phyloP scores from a whole-genome alignment of 1,284 basidiomycete species.

The Stereum hirsutum region DNA sequence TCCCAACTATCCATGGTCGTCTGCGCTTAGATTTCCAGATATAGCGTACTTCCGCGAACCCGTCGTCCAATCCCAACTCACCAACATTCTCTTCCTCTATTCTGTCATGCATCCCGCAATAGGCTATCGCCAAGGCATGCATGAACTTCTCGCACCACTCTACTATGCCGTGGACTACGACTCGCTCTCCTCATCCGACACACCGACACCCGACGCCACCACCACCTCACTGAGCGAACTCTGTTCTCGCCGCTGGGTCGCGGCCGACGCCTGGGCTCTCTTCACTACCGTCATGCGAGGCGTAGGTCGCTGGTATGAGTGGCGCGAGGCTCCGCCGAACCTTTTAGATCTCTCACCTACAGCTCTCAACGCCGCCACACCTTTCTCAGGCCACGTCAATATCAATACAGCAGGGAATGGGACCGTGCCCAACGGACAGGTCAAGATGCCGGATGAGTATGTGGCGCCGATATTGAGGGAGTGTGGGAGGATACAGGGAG shows the following conservation, averaged over 20 bases:
- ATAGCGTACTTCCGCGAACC: slow-evolving; percentile 76
- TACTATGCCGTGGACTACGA: slow-evolving; percentile 80
- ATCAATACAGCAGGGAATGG: too few species aligned
- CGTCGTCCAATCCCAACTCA: slow-evolving; percentile 70
- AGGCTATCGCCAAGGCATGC: slow-evolving; percentile 94
- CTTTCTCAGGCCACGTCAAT: slow-evolving; percentile 34
- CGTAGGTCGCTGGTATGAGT: slow-evolving; percentile 83
- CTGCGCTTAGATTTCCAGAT: slow-evolving; percentile 69
- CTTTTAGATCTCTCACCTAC: too few species aligned
- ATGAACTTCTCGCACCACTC: slow-evolving; percentile 83
- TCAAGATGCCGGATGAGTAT: slow-evolving; percentile 49
- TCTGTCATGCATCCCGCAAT: slow-evolving; percentile 68
- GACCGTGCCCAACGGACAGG: slow-evolving; percentile 34
- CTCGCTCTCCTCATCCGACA: slow-evolving; percentile 33
- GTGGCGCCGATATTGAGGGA: slow-evolving; percentile 75
- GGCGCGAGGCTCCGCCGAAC: slow-evolving; percentile 60
- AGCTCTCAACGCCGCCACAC: slow-evolving; percentile 19
- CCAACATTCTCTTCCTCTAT: slow-evolving; percentile 80
- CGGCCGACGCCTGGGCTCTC: slow-evolving; percentile 79
- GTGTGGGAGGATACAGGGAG: slow-evolving; percentile 72
- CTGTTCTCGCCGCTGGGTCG: slow-evolving; percentile 61
- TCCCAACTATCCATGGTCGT: background rate
- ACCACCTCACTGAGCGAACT: slow-evolving; percentile 43
- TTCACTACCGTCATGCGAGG: slow-evolving; percentile 74
- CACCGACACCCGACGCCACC: slow-evolving; percentile 27